These are phyloP conservation scores for Cercophora scortea DNA, from an alignment of 495 filamentous ascomycete species.

Conservation along the genomic window DNA sequence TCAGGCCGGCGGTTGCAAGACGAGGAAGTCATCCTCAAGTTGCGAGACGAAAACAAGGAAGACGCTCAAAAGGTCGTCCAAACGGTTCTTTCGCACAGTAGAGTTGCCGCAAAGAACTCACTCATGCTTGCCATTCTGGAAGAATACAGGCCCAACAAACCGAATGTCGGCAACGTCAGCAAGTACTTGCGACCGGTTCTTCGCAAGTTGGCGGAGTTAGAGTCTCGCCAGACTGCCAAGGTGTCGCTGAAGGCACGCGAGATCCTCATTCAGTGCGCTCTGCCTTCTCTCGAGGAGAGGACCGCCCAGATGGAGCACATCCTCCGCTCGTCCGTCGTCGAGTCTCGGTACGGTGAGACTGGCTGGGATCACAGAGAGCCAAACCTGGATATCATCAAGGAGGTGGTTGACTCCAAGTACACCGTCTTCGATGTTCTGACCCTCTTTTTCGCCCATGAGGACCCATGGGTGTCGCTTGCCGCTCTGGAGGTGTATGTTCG, in stretches of 20 bases:
- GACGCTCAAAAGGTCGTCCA: constrained; percentile 75
- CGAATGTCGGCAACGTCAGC: constrained; percentile 75
- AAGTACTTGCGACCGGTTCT: constrained; percentile 82
- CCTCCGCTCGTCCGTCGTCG: constrained; percentile 90
- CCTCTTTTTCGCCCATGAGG: constrained; percentile 86
- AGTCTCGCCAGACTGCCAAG: constrained; percentile 82
- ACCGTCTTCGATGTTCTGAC: constrained; percentile 95
- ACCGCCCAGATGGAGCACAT: constrained; percentile 98
- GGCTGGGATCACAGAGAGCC: constrained; percentile 96
- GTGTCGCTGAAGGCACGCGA: constrained; percentile 95
- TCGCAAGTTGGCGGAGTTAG: constrained; percentile 81
- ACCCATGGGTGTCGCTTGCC: constrained; percentile 91
- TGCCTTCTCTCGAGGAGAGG: constrained; percentile 92
- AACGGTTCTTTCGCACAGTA: constrained; percentile 87
- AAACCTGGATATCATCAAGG: constrained; percentile 77
- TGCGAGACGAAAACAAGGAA: constrained; percentile 94
- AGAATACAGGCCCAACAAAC: constrained; percentile 91
- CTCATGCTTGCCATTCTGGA: constrained; percentile 86
- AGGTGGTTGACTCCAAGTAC: constrained; percentile 96
- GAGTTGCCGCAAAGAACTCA: constrained; percentile 89
- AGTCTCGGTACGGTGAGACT: constrained; percentile 93
- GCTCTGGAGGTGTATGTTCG: constrained; percentile 94
- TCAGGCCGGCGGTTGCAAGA: constrained; percentile 76
- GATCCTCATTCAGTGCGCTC: constrained; percentile 90
- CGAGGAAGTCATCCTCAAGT: constrained; percentile 88